A percentile compares a stretch with the other conserved stretches of the same genome.
phyloP scores from a whole-genome alignment of 495 filamentous ascomycete genomes.

The Tirmania nivea region DNA sequence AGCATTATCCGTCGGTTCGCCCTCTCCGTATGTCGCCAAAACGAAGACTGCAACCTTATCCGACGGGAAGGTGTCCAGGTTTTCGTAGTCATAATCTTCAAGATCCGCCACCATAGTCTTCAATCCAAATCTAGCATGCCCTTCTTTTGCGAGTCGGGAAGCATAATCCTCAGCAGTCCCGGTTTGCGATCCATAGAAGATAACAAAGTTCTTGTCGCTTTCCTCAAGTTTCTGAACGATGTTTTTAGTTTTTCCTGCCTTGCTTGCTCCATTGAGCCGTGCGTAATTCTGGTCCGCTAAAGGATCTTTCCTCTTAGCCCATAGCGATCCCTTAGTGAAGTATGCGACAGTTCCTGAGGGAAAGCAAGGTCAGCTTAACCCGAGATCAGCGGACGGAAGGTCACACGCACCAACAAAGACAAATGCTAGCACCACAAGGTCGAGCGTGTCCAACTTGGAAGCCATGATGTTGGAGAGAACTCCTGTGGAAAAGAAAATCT shows the following conservation, averaged over 20 bases:
- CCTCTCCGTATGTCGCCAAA: conserved; percentile 92
- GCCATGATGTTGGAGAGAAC: conserved; percentile 39
- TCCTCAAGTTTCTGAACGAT: conserved; percentile 93
- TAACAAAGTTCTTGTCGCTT: conserved; percentile 84
- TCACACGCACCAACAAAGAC: conserved; percentile 34
- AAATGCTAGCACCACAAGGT: conserved; percentile 68
- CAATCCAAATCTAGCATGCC: conserved; percentile 81
- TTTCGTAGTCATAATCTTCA: conserved; percentile 95
- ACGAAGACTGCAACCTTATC: conserved; percentile 92
- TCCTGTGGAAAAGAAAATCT: too few relatives aligned
- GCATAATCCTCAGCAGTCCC: conserved; percentile 98
- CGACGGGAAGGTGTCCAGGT: conserved; percentile 66
- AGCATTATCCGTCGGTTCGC: conserved; percentile 95
- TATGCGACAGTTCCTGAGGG: conserved; percentile 58
- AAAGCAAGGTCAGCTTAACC: neutral
- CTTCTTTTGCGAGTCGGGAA: conserved; percentile 91
- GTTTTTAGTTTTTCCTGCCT: conserved; percentile 73
- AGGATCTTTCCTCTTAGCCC: conserved; percentile 71
- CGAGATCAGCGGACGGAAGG: neutral
- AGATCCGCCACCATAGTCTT: conserved; percentile 98
- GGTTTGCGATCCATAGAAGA: conserved; percentile 97
- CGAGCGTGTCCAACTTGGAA: conserved; percentile 73
- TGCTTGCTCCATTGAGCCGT: conserved; percentile 36
- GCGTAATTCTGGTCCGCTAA: conserved; percentile 49
- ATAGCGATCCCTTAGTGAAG: conserved; percentile 89